These are phyloP conservation scores for Dimargaris xerosporica DNA, from an alignment of 192 early-diverging fungal genomes.

Conservation along the genomic window DNA sequence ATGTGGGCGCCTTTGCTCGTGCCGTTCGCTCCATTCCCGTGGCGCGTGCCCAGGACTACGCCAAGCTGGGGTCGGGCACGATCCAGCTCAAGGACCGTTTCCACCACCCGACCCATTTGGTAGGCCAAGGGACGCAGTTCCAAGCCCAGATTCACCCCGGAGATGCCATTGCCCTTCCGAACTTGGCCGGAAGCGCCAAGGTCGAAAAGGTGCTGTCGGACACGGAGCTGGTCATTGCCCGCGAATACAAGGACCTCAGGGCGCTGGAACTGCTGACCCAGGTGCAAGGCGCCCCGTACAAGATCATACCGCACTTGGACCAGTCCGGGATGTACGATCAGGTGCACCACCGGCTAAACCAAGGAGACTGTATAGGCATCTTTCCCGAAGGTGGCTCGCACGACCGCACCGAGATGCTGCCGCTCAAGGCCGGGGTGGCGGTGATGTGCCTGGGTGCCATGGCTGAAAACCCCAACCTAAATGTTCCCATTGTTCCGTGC, in stretches of 20 bases:
- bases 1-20: slow-evolving; percentile 70
- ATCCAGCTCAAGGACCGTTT: slow-evolving; percentile 50
- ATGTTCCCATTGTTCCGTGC: slow-evolving; percentile 86
- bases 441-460: slow-evolving; percentile 84
- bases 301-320: slow-evolving; percentile 71
- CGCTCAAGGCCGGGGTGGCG: slow-evolving; percentile 79
- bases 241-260: slow-evolving; percentile 55
- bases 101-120: slow-evolving; percentile 49
- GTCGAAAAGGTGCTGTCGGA: slow-evolving; percentile 71
- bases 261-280: slow-evolving; percentile 46
- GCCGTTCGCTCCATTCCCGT: slow-evolving; percentile 78
- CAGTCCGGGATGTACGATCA: slow-evolving; percentile 73
- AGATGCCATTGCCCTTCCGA: slow-evolving; percentile 47
- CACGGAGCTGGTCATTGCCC: slow-evolving; percentile 58
- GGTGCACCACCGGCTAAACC: slow-evolving; percentile 64
- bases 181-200: slow-evolving; percentile 39
- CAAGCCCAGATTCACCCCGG: slow-evolving; percentile 44
- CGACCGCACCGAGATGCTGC: slow-evolving; percentile 90
- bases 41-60: slow-evolving; percentile 80
- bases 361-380: slow-evolving; percentile 73
- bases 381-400: slow-evolving; percentile 98
- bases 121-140: slow-evolving; percentile 54
- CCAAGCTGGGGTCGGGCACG: slow-evolving; percentile 48
- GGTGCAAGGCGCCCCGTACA: slow-evolving; percentile 39
- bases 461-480: slow-evolving; percentile 60